Percentiles rank a stretch among this genome's conserved stretches.
Conservation (phyloP, 2,329 filamentous ascomycete species). For the Apiospora marii region DNA sequence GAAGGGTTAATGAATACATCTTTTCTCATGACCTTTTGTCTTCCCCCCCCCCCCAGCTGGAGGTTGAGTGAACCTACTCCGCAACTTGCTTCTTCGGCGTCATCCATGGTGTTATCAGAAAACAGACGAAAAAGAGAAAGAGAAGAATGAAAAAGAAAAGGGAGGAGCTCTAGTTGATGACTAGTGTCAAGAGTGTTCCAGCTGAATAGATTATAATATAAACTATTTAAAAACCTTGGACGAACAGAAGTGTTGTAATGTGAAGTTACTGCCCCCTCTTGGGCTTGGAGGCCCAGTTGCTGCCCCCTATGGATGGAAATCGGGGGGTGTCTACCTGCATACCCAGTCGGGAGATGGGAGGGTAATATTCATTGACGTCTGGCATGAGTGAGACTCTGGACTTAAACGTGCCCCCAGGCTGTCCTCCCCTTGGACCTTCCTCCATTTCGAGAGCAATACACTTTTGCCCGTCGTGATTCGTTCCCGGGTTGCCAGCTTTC, state of each 20-base stretch:
- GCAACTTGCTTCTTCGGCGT: not conserved
- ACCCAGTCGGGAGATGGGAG: no score
- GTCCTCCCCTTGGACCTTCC: no score
- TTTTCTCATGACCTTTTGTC: not conserved
- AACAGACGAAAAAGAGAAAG: not conserved
- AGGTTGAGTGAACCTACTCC: not conserved
- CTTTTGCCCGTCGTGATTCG: no score
- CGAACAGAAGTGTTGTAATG: not conserved
- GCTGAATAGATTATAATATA: not conserved
- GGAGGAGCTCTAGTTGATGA: not conserved
- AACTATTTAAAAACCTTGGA: not conserved
- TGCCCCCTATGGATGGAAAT: no score
- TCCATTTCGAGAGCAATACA: no score
- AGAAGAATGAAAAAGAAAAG: not conserved
- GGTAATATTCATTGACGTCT: not conserved
- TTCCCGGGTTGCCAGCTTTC: no score
- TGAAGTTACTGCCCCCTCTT: not conserved
- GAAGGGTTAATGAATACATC: conserved; percentile 20
- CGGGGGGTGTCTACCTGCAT: no score
- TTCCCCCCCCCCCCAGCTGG: not conserved
- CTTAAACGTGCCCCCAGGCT: not conserved
- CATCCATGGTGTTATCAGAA: not conserved
- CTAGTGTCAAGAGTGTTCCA: not conserved
- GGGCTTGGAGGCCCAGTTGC: no score
- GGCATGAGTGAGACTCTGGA: no score